These are phyloP conservation scores for Fusarium hostae DNA, from an alignment of 2,329 filamentous ascomycete species.

Conservation along the genomic window DNA sequence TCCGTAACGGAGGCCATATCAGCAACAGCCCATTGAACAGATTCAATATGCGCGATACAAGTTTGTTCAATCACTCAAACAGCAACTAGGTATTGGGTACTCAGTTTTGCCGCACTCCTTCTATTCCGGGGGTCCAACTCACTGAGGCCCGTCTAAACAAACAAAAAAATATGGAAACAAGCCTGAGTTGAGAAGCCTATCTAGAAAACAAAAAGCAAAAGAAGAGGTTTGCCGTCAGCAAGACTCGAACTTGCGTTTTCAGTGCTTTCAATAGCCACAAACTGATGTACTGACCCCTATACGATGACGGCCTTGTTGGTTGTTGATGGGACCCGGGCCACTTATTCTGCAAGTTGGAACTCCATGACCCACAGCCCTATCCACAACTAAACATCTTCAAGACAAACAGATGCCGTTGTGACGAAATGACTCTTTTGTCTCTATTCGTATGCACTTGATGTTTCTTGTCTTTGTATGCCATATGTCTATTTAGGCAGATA, in stretches of 20 bases:
- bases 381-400: background rate
- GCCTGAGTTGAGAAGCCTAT: background rate
- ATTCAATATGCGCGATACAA: too few species aligned
- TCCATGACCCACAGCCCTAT: background rate
- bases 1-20: rapidly evolving
- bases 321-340: background rate
- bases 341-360: background rate
- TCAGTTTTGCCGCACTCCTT: background rate
- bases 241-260: conserved; percentile 32
- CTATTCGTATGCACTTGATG: too few species aligned
- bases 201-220: rapidly evolving
- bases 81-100: rapidly evolving
- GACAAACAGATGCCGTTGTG: rapidly evolving
- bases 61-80: background rate
- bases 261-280: conserved; percentile 24
- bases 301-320: conserved; percentile 18
- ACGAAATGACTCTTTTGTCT: too few species aligned
- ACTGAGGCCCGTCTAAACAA: background rate
- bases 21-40: rapidly evolving
- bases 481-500: rapidly evolving
- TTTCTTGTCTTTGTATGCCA: background rate
- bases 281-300: conserved; percentile 32
- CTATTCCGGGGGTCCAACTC: background rate
- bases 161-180: background rate
- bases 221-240: conserved; percentile 12